Conservation (phyloP, 164 flowering plant species). For the Aristolochia californica region DNA sequence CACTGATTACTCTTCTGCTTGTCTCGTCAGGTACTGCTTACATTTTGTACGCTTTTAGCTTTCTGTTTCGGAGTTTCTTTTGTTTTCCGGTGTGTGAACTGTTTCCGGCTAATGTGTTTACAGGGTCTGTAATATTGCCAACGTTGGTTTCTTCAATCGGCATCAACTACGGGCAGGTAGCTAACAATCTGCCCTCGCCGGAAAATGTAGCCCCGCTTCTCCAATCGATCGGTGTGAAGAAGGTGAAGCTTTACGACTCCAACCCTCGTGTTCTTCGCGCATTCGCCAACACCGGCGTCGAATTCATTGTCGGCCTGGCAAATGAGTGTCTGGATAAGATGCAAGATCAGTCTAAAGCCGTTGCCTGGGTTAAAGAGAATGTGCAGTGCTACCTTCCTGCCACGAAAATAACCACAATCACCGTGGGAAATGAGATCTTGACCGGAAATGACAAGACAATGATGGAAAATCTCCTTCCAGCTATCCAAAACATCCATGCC, state of each 20-base stretch:
- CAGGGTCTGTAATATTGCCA: constrained; percentile 9
- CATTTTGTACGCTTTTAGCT: neutral
- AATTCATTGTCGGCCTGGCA: constrained; percentile 28
- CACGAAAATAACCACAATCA: constrained; percentile 36
- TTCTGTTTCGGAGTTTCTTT: neutral
- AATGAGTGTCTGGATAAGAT: constrained; percentile 29
- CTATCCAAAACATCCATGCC: constrained; percentile 19
- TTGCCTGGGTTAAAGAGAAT: constrained; percentile 33
- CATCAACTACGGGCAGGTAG: constrained; percentile 31
- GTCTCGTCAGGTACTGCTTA: neutral
- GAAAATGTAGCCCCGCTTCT: constrained; percentile 17
- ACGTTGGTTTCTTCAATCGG: constrained; percentile 10
- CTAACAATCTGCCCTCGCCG: constrained; percentile 26
- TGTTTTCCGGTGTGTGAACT: neutral
- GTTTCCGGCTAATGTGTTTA: constrained; percentile 2
- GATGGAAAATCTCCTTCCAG: constrained; percentile 23
- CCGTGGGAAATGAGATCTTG: constrained; percentile 44
- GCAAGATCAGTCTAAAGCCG: constrained; percentile 23
- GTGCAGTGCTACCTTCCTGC: constrained; percentile 34
- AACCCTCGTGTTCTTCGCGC: constrained; percentile 24
- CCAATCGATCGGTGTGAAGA: constrained; percentile 16
- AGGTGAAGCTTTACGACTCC: constrained; percentile 35
- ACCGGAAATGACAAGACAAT: constrained; percentile 27
- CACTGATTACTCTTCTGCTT: neutral
- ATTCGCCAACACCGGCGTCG: constrained; percentile 37